Base-by-base conservation (phyloP, 495 filamentous ascomycete genomes). In the Podospora pseudoanserina region DNA sequence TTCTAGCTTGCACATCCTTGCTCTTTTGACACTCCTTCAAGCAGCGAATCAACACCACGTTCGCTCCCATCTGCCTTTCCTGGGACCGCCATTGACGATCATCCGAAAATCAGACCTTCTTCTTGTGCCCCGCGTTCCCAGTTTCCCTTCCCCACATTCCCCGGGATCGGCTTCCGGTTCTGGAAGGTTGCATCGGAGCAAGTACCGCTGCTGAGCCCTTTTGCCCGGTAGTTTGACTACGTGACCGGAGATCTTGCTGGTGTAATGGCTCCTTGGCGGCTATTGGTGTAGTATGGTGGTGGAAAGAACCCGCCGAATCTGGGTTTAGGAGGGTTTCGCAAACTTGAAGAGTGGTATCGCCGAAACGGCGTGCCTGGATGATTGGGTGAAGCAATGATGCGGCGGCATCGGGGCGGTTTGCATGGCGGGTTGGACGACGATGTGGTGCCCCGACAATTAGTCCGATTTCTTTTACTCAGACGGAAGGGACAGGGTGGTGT, bases 191-290 rank as follows among this genome's bases (percentile, higher is more conserved):
- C 23, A 58, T 58, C 55, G 55, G 55, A 13, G 55, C 55, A 4
- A 58, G 20, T 19, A 23, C 55, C 55, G 7, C 23, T 19, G 55
- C 30, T 32, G 30, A 32, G 7, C 30, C 30, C 30, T 32, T 32
- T 32, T 7, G 39, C 2, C 39, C 39, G 39, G 39, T 18, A 49
- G 9, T 49, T 49, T 49, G 39, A 4, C 55, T 58, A 26, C 19
- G 55, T 58, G 55, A 58, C 55, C 55, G 55, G 55, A 58, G 55
- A 58, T 58, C 55, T 58, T 19, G 4, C 7, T 58, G 4, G 55
- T 58, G 16, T 58, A 49, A 49, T 49, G 39, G 39, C 15, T 7
- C 4, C 39, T 58, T 58, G 55, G 55, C 18, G 2, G n/a, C 3
- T 23, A 23, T 4, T 58, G 18, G 55, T 19, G 55, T 58, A 58